These are phyloP conservation scores for Epichloe sp. DNA, from an alignment of 2,329 filamentous ascomycete genomes.

Conservation along the genomic window DNA sequence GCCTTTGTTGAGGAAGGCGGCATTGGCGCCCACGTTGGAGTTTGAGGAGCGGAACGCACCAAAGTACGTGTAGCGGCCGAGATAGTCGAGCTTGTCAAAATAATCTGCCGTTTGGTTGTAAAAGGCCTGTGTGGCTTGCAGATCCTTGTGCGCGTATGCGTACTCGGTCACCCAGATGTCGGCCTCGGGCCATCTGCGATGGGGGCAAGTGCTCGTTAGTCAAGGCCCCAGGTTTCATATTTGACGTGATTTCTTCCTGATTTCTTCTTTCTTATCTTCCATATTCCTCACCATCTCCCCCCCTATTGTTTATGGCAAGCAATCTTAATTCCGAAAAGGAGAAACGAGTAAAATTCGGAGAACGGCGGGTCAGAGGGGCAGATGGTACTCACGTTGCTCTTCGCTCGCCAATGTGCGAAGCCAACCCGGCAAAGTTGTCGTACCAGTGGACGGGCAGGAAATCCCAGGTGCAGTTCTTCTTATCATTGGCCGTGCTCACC, in stretches of 20 bases:
- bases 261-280: no score
- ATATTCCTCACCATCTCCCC: no score
- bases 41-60: conserved; percentile 57
- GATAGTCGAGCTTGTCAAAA: conserved; percentile 43
- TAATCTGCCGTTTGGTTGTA: conserved; percentile 55
- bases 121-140: conserved; percentile 47
- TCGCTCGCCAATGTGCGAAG: conserved; percentile 48
- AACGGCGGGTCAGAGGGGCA: neutral
- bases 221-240: no score
- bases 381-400: conserved; percentile 18
- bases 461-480: conserved; percentile 45
- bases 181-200: conserved; percentile 42
- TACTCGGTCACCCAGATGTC: conserved; percentile 73
- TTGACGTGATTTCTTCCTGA: neutral
- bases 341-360: neutral
- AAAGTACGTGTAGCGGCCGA: conserved; percentile 63
- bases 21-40: conserved; percentile 64
- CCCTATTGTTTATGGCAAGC: no score
- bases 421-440: conserved; percentile 55
- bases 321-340: no score
- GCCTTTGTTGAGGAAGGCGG: conserved; percentile 52
- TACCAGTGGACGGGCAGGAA: conserved; percentile 57
- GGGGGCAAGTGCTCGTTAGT: neutral
- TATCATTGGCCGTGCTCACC: conserved; percentile 28
- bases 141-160: conserved; percentile 43